Base-by-base conservation (phyloP, 371 early-diverging fungal genomes). In the Mortierella polycephala region DNA sequence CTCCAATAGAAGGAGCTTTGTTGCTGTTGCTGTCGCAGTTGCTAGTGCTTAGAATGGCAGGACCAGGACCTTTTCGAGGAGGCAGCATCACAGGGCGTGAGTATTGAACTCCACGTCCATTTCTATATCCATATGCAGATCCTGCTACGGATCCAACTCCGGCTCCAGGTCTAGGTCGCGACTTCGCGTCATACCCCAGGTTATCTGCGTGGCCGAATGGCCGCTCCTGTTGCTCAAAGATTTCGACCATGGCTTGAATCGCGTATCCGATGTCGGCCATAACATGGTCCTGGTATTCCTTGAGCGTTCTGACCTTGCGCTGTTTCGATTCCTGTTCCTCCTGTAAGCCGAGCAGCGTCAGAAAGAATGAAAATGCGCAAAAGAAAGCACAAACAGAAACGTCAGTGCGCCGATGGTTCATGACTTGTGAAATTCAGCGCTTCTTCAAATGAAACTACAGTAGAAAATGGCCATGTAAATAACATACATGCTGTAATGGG, bases 221-320 rank as follows among this genome's bases (percentile, higher is more conserved):
- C 2, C 77, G 71, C 14, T 60, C 61, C 39, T 67, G 61, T 30
- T 77, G 77, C 18, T 77, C 77, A n/a, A 64, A 71, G 14, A 77
- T 68, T 52, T 77, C 77, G n/a, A 59, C 58, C 71, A 77, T 71
- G 20, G 71, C 71, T 18, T 71, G 61, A 16, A 77, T 63, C 0
- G 77, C 72, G 16, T 54, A 59, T 14, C 77, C 77, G 53, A 77
- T 77, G 20, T 77, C 77, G 0, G 64, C 62, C 77, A 77, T 77
- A 5, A 77, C 58, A 44, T 67, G 39, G 40, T 67, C 63, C 18
- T 71, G 71, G 52, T 71, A 77, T 8, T 71, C 71, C 50, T 60
- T 67, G n/a, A 66, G 64, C 2, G 60, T 57, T 39, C 51, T 53
- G 23, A 71, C 52, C 39, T 51, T 66, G 45, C 55, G 50, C 7